These are phyloP conservation scores for Aspergillus sparsus DNA, from an alignment of 495 filamentous ascomycete genomes.

Conservation along the genomic window DNA sequence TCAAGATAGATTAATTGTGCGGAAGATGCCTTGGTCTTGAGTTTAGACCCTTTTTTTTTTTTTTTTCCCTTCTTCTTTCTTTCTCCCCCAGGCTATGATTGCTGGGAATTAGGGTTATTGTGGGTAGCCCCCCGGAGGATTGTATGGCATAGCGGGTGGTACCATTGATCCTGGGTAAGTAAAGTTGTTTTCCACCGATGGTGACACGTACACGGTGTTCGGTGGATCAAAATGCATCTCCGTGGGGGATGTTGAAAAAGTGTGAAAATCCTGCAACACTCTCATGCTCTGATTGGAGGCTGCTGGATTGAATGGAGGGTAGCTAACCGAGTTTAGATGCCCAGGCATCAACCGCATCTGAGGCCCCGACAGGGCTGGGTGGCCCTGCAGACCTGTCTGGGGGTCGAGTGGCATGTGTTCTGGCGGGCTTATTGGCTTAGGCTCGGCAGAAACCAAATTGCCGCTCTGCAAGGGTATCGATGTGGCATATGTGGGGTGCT, in stretches of 20 bases:
- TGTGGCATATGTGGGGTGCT: conserved; percentile 19
- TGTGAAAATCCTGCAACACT: conserved; percentile 31
- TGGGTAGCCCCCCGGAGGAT: conserved; percentile 20
- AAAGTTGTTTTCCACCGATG: conserved; percentile 20
- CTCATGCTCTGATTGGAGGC: conserved; percentile 28
- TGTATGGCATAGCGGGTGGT: conserved; percentile 16
- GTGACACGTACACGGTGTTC: conserved; percentile 20
- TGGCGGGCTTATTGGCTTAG: conserved; percentile 29
- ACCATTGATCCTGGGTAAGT: conserved; percentile 19
- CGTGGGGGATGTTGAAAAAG: conserved; percentile 24
- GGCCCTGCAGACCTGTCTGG: conserved; percentile 15
- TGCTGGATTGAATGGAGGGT: conserved; percentile 39
- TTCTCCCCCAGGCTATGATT: no score
- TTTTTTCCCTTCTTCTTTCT: no score
- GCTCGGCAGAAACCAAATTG: conserved; percentile 35
- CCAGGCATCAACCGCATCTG: conserved; percentile 23
- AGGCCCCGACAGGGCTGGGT: conserved; percentile 16
- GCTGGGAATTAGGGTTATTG: conserved; percentile 14
- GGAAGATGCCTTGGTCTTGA: neutral
- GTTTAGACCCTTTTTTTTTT: no score
- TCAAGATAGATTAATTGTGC: conserved; percentile 1
- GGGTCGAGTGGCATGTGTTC: conserved; percentile 15
- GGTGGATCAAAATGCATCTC: conserved; percentile 25
- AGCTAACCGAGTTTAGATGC: conserved; percentile 37
- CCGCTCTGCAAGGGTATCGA: conserved; percentile 30